Evolutionary conservation across 805 yeast species (phyloP).

Genomic region (Hanseniaspora lindneri): DNA sequence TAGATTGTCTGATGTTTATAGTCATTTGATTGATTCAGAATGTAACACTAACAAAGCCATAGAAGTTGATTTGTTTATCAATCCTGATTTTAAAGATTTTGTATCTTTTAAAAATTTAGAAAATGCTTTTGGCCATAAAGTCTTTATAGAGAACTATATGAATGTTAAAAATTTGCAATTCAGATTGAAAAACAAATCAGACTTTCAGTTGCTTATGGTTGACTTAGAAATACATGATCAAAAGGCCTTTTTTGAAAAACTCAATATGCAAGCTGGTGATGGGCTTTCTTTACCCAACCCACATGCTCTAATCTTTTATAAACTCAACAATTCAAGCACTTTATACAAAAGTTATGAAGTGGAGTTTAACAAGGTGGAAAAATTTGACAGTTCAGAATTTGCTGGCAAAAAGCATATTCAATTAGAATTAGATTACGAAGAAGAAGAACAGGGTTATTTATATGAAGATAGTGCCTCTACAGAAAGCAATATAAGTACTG

Average conservation of each 20-base stretch:
- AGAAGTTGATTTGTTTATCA: background rate
- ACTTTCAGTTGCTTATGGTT: conserved; percentile 4
- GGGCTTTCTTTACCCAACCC: background rate
- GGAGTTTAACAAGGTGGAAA: background rate
- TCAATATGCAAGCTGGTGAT: too few species aligned
- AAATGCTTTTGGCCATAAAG: conserved; percentile 15
- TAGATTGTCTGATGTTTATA: background rate
- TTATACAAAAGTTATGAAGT: background rate
- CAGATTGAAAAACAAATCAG: conserved; percentile 1
- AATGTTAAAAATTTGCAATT: background rate
- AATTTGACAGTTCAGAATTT: background rate
- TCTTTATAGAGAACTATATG: conserved; percentile 10
- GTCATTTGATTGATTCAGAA: background rate
- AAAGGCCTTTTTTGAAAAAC: too few species aligned
- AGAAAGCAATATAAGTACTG: conserved; percentile 9
- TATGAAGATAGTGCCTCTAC: background rate
- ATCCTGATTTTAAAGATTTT: conserved; percentile 1
- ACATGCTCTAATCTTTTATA: background rate
- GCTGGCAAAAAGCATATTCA: background rate
- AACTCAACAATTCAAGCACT: background rate
- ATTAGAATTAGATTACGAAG: background rate
- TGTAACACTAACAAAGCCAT: background rate
- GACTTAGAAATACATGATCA: conserved; percentile 15
- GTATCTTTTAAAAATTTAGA: conserved; percentile 13
- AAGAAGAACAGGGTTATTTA: background rate